Evolutionary conservation across 106 monocot species (phyloP).

Genomic region (Dactylorhiza incarnata): DNA sequence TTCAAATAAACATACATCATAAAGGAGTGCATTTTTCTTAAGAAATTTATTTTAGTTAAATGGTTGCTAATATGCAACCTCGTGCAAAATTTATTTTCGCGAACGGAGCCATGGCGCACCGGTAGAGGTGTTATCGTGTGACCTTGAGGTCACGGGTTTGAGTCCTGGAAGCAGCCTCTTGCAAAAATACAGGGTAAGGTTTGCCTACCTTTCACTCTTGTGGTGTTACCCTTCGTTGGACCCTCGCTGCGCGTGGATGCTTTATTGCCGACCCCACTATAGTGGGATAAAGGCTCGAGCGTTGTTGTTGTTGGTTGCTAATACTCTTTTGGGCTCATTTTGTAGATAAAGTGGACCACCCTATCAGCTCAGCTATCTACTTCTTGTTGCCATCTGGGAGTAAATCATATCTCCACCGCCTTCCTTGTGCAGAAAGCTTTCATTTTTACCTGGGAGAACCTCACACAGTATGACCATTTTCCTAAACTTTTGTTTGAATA

Average conservation of each 20-base stretch:
- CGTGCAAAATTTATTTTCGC: no score
- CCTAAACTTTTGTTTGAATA: background rate
- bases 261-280: no score
- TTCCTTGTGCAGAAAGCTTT: conserved; percentile 74
- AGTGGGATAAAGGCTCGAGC: no score
- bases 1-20: background rate
- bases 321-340: background rate
- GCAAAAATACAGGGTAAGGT: no score
- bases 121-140: no score
- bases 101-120: no score
- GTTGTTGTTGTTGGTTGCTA: no score
- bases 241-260: no score
- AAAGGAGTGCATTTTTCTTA: background rate
- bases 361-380: conserved; percentile 67
- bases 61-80: background rate
- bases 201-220: no score
- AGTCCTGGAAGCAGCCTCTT: no score
- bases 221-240: no score
- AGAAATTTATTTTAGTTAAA: background rate
- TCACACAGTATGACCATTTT: conserved; percentile 35
- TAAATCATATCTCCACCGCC: conserved; percentile 57
- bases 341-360: conserved; percentile 67
- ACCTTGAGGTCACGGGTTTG: no score
- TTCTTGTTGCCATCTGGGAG: conserved; percentile 60
- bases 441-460: conserved; percentile 78